phyloP scores from a whole-genome alignment of 495 filamentous ascomycete genomes.

The Cairneyella variabilis region DNA sequence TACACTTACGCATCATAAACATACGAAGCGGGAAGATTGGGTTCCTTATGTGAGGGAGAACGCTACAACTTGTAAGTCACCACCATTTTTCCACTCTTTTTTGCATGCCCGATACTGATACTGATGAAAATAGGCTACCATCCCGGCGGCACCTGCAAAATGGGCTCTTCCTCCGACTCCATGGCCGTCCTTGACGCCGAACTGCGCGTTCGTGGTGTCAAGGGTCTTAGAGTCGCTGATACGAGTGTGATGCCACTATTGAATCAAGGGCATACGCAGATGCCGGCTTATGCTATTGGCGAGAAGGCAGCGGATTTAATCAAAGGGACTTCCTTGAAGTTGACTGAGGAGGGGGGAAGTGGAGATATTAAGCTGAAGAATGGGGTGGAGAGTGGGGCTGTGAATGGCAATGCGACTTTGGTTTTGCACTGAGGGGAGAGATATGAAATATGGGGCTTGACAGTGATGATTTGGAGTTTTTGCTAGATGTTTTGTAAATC shows the following conservation, averaged over 20 bases:
- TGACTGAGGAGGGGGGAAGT: not conserved
- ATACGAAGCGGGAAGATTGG: conserved; percentile 47
- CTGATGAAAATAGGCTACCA: conserved; percentile 18
- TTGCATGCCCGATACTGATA: not conserved
- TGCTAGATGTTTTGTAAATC: too few species aligned
- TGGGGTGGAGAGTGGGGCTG: too few species aligned
- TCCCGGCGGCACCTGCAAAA: conserved; percentile 32
- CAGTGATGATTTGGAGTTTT: too few species aligned
- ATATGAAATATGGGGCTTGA: too few species aligned
- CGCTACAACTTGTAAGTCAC: conserved; percentile 49
- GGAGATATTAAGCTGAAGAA: not conserved
- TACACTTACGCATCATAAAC: conserved; percentile 39
- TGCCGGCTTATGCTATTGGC: conserved; percentile 56
- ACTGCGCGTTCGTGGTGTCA: conserved; percentile 50
- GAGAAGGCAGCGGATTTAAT: conserved; percentile 61
- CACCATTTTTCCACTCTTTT: too few species aligned
- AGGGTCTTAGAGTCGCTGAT: conserved; percentile 35
- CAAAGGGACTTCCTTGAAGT: conserved; percentile 3
- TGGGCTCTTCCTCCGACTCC: conserved; percentile 49
- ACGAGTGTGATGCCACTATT: conserved; percentile 37
- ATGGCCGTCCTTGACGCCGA: conserved; percentile 56
- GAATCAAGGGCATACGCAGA: conserved; percentile 31
- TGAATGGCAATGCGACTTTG: too few species aligned
- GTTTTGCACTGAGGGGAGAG: too few species aligned
- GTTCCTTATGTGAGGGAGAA: conserved; percentile 42